Conservation (phyloP, 2,329 filamentous ascomycete genomes). For the Cladophialophora yegresii region DNA sequence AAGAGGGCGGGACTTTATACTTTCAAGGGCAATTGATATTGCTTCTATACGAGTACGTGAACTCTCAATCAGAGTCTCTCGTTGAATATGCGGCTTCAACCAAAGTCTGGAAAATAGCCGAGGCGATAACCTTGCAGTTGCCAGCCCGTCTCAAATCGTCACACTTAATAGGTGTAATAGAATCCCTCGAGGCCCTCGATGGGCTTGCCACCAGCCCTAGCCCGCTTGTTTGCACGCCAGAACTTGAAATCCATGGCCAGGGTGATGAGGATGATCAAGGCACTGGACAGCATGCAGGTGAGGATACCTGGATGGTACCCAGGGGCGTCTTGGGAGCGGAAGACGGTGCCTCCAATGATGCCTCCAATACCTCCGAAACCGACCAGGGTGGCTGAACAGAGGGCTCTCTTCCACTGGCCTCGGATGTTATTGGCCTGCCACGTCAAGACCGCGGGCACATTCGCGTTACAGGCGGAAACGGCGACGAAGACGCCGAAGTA, state of each 20-base stretch:
- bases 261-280: constrained; percentile 35
- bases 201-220: constrained; percentile 29
- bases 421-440: constrained; percentile 88
- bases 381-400: constrained; percentile 36
- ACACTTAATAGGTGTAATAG: constrained; percentile 31
- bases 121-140: not conserved
- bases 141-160: not conserved
- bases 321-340: constrained; percentile 53
- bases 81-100: not conserved
- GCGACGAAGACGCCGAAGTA: constrained; percentile 76
- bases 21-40: not conserved
- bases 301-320: constrained; percentile 40
- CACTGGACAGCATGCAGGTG: constrained; percentile 33
- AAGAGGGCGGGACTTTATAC: not conserved
- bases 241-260: constrained; percentile 36
- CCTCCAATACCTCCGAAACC: constrained; percentile 67
- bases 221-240: constrained; percentile 34
- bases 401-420: constrained; percentile 84
- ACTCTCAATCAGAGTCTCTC: not conserved
- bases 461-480: constrained; percentile 75
- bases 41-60: not conserved
- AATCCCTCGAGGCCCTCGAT: constrained; percentile 34
- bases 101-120: not conserved
- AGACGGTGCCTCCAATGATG: constrained; percentile 73
- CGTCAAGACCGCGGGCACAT: constrained; percentile 71